Evolutionary conservation across 345 rosid species (phyloP), one percentile per base, ranked within the genome.

Genomic region (Sisymbrium irio): DNA sequence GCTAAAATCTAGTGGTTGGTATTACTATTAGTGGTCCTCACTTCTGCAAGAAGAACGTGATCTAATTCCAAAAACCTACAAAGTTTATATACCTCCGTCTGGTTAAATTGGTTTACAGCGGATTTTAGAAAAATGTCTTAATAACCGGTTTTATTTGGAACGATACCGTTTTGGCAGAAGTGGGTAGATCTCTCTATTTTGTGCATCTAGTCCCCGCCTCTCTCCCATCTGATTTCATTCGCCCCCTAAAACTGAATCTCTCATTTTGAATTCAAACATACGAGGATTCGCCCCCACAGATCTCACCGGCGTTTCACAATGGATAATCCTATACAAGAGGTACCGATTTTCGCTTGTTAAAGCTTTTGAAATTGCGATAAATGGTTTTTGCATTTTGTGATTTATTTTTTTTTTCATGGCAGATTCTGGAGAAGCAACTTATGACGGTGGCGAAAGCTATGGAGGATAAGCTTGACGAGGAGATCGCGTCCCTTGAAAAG

Each of bases 391-490:
- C 47, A 68, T 53, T 53, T 53, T 45, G 71, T 45, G 4, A 49
- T 18, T 37, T 36, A 28, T 35, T 42, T 20, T 13, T 2, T 25
- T 51, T 25, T 30, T 27, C 18, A 37, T 50, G 56, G 51, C 81
- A 96, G 97, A 83, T 96, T 66, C 44, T 95, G 76, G 97, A 90
- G 90, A 88, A 92, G 83, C 96, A 90, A 69, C 80, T 90, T 32
- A 62, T 96, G 46, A 84, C 97, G 18, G 98, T 96, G 55, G 99
- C 88, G 40, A 92, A 86, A 82, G 99, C 94, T 3, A 82, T 92
- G 66, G 99, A 96, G 82, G 97, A 92, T 36, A 83, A 88, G 83
- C 71, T 92, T 11, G 99, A 96, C 39, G 98, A 95, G 2, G 94
- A 95, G 86, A 92, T 96, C 80, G 67, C 85, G 3, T 88, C 97